Conservation (phyloP, 306 rosid genomes). For the Calophaca sinica region DNA sequence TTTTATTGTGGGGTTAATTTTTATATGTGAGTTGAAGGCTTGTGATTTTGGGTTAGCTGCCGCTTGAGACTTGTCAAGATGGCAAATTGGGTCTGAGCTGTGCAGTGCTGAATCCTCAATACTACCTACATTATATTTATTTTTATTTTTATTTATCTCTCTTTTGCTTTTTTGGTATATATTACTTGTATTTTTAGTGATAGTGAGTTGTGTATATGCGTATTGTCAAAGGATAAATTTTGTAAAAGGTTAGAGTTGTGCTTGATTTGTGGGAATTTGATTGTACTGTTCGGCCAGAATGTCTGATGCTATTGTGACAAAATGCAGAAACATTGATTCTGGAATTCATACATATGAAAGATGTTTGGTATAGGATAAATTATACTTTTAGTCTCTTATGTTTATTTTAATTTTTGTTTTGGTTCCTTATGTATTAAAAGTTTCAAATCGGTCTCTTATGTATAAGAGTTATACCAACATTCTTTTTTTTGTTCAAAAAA, state of each 20-base stretch:
- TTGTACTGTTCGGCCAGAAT: conserved; percentile 36
- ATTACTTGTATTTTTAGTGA: conserved; percentile 48
- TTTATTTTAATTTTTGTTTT: too few species aligned
- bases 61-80: conserved; percentile 57
- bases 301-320: conserved; percentile 34
- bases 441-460: too few species aligned
- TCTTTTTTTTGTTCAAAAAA: too few species aligned
- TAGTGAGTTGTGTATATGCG: conserved; percentile 49
- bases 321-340: conserved; percentile 29
- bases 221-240: conserved; percentile 44
- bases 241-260: conserved; percentile 40
- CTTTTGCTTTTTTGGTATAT: conserved; percentile 44
- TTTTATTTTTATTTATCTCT: not conserved
- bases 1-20: conserved; percentile 37
- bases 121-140: conserved; percentile 37
- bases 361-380: not conserved
- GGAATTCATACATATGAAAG: conserved; percentile 6
- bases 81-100: conserved; percentile 58
- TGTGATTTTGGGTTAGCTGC: conserved; percentile 57
- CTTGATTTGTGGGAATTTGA: conserved; percentile 47
- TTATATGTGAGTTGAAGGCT: conserved; percentile 33
- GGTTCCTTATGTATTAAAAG: too few species aligned
- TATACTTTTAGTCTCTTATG: too few species aligned
- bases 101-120: conserved; percentile 52
- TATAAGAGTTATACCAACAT: too few species aligned